Evolutionary conservation across 2,329 filamentous ascomycete species (phyloP).

Genomic region (Coniochaeta prunicola): DNA sequence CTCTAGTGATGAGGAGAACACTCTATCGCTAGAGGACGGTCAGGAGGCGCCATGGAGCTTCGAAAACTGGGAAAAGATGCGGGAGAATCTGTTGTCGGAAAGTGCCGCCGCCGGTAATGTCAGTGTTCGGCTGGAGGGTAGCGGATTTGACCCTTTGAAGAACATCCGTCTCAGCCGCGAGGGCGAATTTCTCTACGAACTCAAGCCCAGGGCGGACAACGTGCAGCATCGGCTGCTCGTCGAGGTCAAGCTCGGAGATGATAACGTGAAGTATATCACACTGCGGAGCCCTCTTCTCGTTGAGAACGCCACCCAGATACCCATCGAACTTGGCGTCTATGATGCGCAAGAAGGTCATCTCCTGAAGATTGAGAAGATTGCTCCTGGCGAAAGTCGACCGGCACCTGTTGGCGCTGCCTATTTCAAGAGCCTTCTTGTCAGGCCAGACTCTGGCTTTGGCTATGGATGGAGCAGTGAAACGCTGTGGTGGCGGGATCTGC

Average conservation of each 20-base stretch:
- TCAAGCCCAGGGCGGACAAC: slow-evolving; percentile 79
- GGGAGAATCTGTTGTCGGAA: slow-evolving; percentile 84
- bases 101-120: slow-evolving; percentile 68
- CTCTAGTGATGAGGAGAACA: slow-evolving; percentile 60
- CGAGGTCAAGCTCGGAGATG: slow-evolving; percentile 80
- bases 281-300: slow-evolving; percentile 85
- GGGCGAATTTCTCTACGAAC: slow-evolving; percentile 82
- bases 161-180: slow-evolving; percentile 90
- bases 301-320: slow-evolving; percentile 95
- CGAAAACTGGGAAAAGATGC: slow-evolving; percentile 92
- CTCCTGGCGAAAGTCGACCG: slow-evolving; percentile 82
- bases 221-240: slow-evolving; percentile 86
- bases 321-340: slow-evolving; percentile 86
- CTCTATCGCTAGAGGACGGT: slow-evolving; percentile 75
- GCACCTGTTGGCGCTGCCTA: slow-evolving; percentile 89
- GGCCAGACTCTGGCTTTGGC: slow-evolving; percentile 92
- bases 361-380: slow-evolving; percentile 95
- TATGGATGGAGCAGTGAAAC: slow-evolving; percentile 91
- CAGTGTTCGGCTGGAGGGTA: slow-evolving; percentile 78
- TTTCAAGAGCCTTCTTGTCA: slow-evolving; percentile 78
- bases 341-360: slow-evolving; percentile 81
- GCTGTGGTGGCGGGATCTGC: slow-evolving; percentile 86
- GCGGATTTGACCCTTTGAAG: slow-evolving; percentile 84
- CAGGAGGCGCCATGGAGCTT: slow-evolving; percentile 94
- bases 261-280: slow-evolving; percentile 98